Conservation (phyloP, 1,284 basidiomycete species). For the Rhizoctonia solani region DNA sequence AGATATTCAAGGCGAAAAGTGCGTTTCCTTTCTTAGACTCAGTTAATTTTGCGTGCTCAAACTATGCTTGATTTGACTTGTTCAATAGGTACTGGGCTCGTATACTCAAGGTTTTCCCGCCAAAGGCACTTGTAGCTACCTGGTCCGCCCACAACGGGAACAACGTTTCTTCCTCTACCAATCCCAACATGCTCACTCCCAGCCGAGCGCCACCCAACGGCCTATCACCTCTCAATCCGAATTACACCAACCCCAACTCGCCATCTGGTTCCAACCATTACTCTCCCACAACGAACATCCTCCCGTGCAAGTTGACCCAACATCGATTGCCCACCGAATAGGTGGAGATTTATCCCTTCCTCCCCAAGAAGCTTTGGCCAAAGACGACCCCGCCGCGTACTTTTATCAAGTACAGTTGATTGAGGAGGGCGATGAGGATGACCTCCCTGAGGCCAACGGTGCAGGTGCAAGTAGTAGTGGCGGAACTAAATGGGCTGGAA, state of each 20-base stretch:
- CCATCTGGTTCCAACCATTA: background rate
- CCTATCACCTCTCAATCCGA: conserved; percentile 40
- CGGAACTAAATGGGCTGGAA: conserved; percentile 53
- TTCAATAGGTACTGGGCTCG: conserved; percentile 70
- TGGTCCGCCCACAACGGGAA: conserved; percentile 20
- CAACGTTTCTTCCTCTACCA: conserved; percentile 34
- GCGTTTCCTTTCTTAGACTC: conserved; percentile 62
- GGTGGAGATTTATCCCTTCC: conserved; percentile 80
- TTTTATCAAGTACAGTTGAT: conserved; percentile 86
- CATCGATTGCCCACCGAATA: conserved; percentile 58
- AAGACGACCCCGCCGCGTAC: conserved; percentile 83
- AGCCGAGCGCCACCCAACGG: conserved; percentile 32
- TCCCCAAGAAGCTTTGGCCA: conserved; percentile 67
- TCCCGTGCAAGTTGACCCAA: background rate
- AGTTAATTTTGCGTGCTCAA: conserved; percentile 75
- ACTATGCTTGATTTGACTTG: conserved; percentile 40
- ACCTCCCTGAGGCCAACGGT: conserved; percentile 33
- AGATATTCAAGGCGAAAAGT: conserved; percentile 79
- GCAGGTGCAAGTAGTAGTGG: background rate
- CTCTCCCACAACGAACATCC: conserved; percentile 19
- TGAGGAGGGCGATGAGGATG: conserved; percentile 60
- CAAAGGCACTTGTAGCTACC: conserved; percentile 52
- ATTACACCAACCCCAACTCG: conserved; percentile 6
- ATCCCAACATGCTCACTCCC: background rate
- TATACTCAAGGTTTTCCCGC: conserved; percentile 73